Conservation (phyloP, 345 rosid species). For the Eucalyptus cloeziana region DNA sequence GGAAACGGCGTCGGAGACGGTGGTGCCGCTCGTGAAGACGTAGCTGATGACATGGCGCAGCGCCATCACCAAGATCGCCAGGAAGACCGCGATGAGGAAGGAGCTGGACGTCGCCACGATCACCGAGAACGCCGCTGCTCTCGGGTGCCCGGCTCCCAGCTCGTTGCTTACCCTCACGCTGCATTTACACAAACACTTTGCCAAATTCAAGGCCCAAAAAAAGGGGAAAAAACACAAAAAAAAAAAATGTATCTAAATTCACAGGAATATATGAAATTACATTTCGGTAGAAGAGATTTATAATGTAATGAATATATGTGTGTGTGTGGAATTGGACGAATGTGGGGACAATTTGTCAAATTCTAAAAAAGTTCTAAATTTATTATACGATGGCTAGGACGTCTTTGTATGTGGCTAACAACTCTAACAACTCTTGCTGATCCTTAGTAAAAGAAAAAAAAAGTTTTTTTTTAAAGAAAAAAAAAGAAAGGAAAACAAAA, state of each 20-base stretch:
- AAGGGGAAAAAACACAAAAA: rapidly evolving
- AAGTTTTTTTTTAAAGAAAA: no score
- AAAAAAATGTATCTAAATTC: not conserved
- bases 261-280: not conserved
- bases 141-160: slow-evolving; percentile 45
- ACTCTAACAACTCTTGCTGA: no score
- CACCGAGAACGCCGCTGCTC: slow-evolving; percentile 39
- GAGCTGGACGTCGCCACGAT: slow-evolving; percentile 30
- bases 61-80: slow-evolving; percentile 20
- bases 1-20: slow-evolving; percentile 42
- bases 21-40: slow-evolving; percentile 31
- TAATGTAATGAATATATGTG: not conserved
- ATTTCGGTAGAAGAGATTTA: not conserved
- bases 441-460: no score
- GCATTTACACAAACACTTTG: not conserved
- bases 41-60: slow-evolving; percentile 39
- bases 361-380: no score
- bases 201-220: not conserved
- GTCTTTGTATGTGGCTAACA: no score
- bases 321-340: not conserved
- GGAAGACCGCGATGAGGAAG: slow-evolving; percentile 12
- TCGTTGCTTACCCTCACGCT: slow-evolving; percentile 66
- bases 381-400: no score
- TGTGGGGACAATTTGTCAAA: not conserved
- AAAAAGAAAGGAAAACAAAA: rapidly evolving